phyloP scores from a whole-genome alignment of 2,329 filamentous ascomycete genomes.

The Scedosporium dehoogii region DNA sequence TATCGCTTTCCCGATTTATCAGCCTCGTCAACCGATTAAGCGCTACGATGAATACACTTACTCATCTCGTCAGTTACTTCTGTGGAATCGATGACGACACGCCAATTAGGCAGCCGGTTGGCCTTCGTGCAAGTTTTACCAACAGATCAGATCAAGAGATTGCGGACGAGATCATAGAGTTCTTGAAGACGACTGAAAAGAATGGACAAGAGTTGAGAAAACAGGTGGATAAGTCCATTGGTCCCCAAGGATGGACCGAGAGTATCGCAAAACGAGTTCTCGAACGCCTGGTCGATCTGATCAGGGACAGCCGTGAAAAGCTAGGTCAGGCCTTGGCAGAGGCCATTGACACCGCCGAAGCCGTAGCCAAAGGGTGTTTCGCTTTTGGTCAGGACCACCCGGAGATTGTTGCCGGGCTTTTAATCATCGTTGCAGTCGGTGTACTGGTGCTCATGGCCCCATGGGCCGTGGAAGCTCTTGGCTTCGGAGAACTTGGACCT shows the following conservation, averaged over 20 bases:
- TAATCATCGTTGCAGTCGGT: slow-evolving; percentile 10
- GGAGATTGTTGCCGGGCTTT: neutral
- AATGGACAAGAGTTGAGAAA: slow-evolving; percentile 1
- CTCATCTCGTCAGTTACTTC: too few relatives aligned
- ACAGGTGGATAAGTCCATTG: slow-evolving; percentile 5
- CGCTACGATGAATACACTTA: too few relatives aligned
- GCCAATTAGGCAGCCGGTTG: too few relatives aligned
- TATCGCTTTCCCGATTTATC: too few relatives aligned
- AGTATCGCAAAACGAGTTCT: slow-evolving; percentile 8
- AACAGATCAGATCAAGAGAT: neutral
- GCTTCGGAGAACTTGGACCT: slow-evolving; percentile 9
- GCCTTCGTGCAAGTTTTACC: too few relatives aligned
- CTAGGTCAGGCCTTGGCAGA: slow-evolving; percentile 7
- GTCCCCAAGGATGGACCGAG: slow-evolving; percentile 8
- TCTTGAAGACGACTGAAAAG: neutral
- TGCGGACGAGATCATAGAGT: neutral
- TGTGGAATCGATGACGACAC: too few relatives aligned
- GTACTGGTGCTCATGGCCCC: slow-evolving; percentile 8
- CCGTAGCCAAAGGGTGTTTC: slow-evolving; percentile 1
- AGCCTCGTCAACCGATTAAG: too few relatives aligned
- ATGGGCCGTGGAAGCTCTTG: slow-evolving; percentile 9
- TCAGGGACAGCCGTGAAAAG: slow-evolving; percentile 5
- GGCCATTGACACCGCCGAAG: slow-evolving; percentile 6
- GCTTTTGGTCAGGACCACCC: slow-evolving; percentile 6
- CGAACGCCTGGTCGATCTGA: slow-evolving; percentile 4